phyloP scores from a whole-genome alignment of 2,329 filamentous ascomycete genomes.

The Penicillium sp. region DNA sequence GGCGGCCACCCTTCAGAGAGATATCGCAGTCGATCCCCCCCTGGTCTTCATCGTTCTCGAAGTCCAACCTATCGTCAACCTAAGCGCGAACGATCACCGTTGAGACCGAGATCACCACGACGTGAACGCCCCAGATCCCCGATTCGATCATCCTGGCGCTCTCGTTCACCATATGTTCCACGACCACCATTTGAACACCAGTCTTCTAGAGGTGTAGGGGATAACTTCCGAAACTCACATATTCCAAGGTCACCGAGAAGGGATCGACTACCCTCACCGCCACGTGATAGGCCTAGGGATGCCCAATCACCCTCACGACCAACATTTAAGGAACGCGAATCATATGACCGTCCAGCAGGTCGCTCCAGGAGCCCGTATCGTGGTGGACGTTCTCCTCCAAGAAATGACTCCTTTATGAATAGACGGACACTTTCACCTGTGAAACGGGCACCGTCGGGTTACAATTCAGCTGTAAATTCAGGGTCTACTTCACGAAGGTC shows the following conservation, averaged over 20 bases:
- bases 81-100: slow-evolving; percentile 33
- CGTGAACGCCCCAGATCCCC: slow-evolving; percentile 38
- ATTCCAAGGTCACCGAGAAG: slow-evolving; percentile 30
- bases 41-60: slow-evolving; percentile 38
- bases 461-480: slow-evolving; percentile 53
- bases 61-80: slow-evolving; percentile 36
- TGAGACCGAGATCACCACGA: slow-evolving; percentile 38
- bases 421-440: slow-evolving; percentile 53
- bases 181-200: slow-evolving; percentile 29
- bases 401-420: slow-evolving; percentile 48
- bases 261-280: slow-evolving; percentile 26
- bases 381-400: slow-evolving; percentile 47
- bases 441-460: slow-evolving; percentile 38
- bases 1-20: slow-evolving; percentile 30
- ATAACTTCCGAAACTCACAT: slow-evolving; percentile 33
- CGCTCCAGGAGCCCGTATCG: slow-evolving; percentile 54
- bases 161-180: slow-evolving; percentile 36
- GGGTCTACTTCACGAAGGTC: slow-evolving; percentile 57
- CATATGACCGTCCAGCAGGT: slow-evolving; percentile 32
- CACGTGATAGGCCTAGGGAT: slow-evolving; percentile 11
- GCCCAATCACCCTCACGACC: slow-evolving; percentile 1
- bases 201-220: slow-evolving; percentile 32
- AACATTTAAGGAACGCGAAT: slow-evolving; percentile 26
- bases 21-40: slow-evolving; percentile 41
- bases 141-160: slow-evolving; percentile 31